A percentile compares a stretch with the other conserved stretches of the same genome.
Conservation (phyloP, 805 yeast species). For the Lachancea kluyveri region DNA sequence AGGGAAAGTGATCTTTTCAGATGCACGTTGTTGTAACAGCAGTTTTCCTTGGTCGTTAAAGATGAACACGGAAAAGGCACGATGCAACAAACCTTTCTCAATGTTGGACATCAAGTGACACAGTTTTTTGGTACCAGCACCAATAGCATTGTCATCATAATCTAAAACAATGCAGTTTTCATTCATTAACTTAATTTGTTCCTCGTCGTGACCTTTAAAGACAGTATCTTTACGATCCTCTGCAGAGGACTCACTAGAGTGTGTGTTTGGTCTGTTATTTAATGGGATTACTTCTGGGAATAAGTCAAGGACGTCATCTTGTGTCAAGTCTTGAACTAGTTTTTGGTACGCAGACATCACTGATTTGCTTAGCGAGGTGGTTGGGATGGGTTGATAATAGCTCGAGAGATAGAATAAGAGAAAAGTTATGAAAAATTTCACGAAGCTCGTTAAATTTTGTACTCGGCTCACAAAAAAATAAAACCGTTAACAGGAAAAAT, state of each 20-base stretch:
- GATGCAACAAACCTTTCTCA: conserved; percentile 77
- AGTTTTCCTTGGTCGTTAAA: conserved; percentile 74
- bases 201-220: conserved; percentile 87
- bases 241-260: conserved; percentile 31
- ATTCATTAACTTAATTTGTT: conserved; percentile 91
- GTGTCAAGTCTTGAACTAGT: conserved; percentile 47
- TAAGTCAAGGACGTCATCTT: conserved; percentile 43
- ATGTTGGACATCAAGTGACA: conserved; percentile 88
- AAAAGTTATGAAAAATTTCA: too few species aligned
- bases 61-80: conserved; percentile 94
- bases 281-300: conserved; percentile 70
- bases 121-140: conserved; percentile 89
- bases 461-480: too few species aligned
- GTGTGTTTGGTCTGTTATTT: conserved; percentile 51
- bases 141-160: conserved; percentile 78
- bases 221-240: conserved; percentile 35
- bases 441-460: too few species aligned
- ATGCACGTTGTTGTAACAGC: conserved; percentile 90
- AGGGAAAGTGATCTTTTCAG: conserved; percentile 94
- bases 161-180: conserved; percentile 93
- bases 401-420: too few species aligned
- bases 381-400: too few species aligned
- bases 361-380: background rate
- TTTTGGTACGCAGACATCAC: conserved; percentile 35
- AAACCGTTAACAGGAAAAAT: too few species aligned